phyloP scores from a whole-genome alignment of 306 rosid species.

The Astragalus glycyphyllos region DNA sequence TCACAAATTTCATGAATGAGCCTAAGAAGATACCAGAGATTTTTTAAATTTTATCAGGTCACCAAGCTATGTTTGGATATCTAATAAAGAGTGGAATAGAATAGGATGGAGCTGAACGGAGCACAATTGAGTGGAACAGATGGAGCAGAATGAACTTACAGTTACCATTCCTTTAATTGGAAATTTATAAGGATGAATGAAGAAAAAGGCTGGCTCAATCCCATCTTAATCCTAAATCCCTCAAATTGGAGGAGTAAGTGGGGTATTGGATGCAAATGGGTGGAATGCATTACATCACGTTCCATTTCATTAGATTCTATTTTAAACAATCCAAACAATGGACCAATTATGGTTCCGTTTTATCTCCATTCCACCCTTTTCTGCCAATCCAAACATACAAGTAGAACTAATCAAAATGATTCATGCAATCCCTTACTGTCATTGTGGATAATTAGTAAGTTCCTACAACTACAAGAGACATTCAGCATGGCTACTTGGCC shows the following conservation, averaged over 20 bases:
- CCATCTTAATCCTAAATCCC: neutral
- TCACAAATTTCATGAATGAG: neutral
- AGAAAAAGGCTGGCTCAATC: neutral
- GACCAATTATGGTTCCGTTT: too few relatives aligned
- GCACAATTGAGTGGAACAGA: neutral
- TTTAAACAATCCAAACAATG: too few relatives aligned
- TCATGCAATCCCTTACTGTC: neutral
- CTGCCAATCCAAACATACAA: conserved; percentile 4
- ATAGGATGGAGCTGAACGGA: too few relatives aligned
- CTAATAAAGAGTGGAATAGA: neutral
- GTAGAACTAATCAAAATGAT: conserved; percentile 9
- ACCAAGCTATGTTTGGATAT: neutral
- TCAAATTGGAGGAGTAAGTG: neutral
- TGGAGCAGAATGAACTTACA: neutral
- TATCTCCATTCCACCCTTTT: neutral
- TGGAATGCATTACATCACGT: neutral
- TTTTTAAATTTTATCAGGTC: conserved; percentile 13
- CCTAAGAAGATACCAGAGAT: neutral
- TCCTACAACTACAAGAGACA: conserved; percentile 7
- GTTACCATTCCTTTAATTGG: neutral
- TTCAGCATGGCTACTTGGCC: neutral
- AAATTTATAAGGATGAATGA: neutral
- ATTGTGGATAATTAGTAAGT: neutral
- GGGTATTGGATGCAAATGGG: neutral
- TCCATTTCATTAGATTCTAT: too few relatives aligned